Percentiles rank a stretch among this genome's conserved stretches.
phyloP scores from a whole-genome alignment of 148 eudicot genomes.

The Rhododendron simsii region DNA sequence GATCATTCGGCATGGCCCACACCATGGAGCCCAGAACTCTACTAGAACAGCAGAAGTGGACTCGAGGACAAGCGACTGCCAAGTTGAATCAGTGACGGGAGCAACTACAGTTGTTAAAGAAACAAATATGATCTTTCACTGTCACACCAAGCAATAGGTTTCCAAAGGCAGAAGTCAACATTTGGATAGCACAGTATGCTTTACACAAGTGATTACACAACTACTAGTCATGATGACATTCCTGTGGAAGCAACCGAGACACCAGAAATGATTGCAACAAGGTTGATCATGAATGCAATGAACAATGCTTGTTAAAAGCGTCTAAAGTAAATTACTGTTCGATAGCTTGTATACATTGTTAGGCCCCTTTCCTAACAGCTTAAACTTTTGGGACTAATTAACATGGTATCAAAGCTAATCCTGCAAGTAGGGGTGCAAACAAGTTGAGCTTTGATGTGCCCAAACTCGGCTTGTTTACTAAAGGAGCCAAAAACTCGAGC shows the following conservation, averaged over 20 bases:
- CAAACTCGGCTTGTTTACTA: too few relatives aligned
- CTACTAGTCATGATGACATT: not conserved
- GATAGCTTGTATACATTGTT: not conserved
- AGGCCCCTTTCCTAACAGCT: not conserved
- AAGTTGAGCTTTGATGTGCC: too few relatives aligned
- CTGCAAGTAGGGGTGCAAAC: too few relatives aligned
- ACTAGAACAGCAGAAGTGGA: conserved; percentile 57
- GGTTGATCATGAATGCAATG: not conserved
- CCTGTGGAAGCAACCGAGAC: not conserved
- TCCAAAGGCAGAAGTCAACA: not conserved
- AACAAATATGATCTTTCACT: not conserved
- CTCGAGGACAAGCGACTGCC: conserved; percentile 66
- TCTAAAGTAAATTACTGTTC: not conserved
- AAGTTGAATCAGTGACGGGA: conserved; percentile 45
- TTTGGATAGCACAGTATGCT: not conserved
- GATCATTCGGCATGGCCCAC: conserved; percentile 94
- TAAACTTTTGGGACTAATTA: not conserved
- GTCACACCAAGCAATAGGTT: not conserved
- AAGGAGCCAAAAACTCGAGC: too few relatives aligned
- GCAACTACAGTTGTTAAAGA: conserved; percentile 50
- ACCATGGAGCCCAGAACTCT: conserved; percentile 99
- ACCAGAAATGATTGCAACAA: not conserved
- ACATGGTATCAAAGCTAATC: too few relatives aligned
- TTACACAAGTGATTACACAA: not conserved
- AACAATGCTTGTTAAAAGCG: not conserved